phyloP scores from a whole-genome alignment of 2,329 filamentous ascomycete species.

The Alternaria conjuncta region DNA sequence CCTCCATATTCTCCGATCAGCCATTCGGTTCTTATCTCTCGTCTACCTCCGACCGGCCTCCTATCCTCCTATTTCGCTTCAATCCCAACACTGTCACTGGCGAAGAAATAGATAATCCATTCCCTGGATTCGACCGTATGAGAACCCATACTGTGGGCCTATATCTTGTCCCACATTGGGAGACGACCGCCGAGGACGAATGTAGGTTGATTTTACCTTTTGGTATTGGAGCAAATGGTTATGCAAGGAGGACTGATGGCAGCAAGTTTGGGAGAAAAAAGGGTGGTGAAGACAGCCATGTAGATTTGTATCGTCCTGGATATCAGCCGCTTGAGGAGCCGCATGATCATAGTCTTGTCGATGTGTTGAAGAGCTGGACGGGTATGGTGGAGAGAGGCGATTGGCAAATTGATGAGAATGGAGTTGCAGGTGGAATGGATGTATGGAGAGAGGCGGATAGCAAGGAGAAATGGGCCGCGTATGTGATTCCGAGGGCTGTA shows the following conservation, averaged over 20 bases:
- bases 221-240: slow-evolving; percentile 19
- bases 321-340: slow-evolving; percentile 13
- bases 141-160: slow-evolving; percentile 17
- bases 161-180: slow-evolving; percentile 12
- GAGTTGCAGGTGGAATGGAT: slow-evolving; percentile 23
- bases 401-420: slow-evolving; percentile 24
- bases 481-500: slow-evolving; percentile 13
- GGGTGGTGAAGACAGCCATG: neutral
- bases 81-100: neutral
- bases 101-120: neutral
- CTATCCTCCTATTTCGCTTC: slow-evolving; percentile 13
- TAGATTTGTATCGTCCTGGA: slow-evolving; percentile 20
- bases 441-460: slow-evolving; percentile 27
- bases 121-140: neutral
- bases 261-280: slow-evolving; percentile 13
- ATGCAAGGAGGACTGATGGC: slow-evolving; percentile 23
- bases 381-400: slow-evolving; percentile 27
- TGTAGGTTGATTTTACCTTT: slow-evolving; percentile 23
- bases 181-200: slow-evolving; percentile 14
- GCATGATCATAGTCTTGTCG: slow-evolving; percentile 12
- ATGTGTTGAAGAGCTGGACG: slow-evolving; percentile 22
- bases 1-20: slow-evolving; percentile 6
- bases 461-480: slow-evolving; percentile 17
- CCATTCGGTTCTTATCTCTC: slow-evolving; percentile 7
- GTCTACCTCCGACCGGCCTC: neutral